These are phyloP conservation scores for Amaranthus palmeri DNA, from an alignment of 148 eudicot species.

Conservation along the genomic window DNA sequence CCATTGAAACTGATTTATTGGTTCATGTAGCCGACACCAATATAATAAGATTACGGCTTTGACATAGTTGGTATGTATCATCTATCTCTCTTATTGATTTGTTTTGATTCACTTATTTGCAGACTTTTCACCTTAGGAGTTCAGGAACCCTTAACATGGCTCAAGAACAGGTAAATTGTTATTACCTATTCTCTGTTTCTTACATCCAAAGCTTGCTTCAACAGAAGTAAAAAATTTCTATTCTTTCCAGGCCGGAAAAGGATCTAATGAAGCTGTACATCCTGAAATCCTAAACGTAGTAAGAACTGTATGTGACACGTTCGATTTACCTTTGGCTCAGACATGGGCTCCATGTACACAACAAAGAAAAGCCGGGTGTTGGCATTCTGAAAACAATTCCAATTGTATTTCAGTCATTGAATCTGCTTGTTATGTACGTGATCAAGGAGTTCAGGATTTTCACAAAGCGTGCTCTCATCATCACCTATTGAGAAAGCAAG, in stretches of 20 bases:
- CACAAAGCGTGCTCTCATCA: constrained; percentile 78
- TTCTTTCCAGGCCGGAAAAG: constrained; percentile 42
- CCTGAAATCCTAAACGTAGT: constrained; percentile 39
- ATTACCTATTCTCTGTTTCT: background rate
- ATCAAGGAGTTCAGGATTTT: constrained; percentile 52
- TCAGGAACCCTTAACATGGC: constrained; percentile 42
- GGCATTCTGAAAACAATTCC: constrained; percentile 35
- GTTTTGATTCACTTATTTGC: constrained; percentile 23
- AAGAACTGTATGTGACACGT: constrained; percentile 43
- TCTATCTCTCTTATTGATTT: constrained; percentile 14
- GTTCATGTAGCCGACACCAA: no score
- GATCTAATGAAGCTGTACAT: constrained; percentile 29
- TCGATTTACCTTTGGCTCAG: constrained; percentile 63
- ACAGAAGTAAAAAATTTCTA: background rate
- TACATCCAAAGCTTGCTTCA: background rate
- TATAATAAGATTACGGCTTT: no score
- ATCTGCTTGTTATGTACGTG: constrained; percentile 66
- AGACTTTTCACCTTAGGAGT: constrained; percentile 74
- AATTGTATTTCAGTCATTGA: constrained; percentile 56
- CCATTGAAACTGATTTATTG: no score
- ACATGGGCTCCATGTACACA: constrained; percentile 64
- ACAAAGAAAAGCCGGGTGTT: constrained; percentile 40
- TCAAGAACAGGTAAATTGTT: constrained; percentile 38
- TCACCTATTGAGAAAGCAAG: constrained; percentile 57
- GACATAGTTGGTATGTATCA: background rate